These are phyloP conservation scores for Dunaliella sp. DNA, from an alignment of 139 green algal genomes.

Conservation along the genomic window DNA sequence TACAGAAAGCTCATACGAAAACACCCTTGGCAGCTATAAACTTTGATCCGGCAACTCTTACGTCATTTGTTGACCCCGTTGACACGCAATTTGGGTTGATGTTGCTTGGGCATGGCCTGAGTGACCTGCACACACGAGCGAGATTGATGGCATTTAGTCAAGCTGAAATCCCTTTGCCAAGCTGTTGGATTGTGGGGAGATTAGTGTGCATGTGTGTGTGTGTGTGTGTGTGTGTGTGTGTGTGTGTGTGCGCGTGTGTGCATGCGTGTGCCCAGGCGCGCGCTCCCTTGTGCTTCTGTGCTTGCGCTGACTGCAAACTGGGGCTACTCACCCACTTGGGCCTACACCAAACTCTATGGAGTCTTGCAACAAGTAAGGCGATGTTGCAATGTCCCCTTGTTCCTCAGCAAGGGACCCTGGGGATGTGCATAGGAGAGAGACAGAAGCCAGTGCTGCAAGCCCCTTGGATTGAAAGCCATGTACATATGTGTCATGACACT, in stretches of 20 bases:
- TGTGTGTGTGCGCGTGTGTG: neutral
- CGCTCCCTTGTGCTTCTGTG: neutral
- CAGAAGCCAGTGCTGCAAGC: too few species aligned
- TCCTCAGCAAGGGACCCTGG: neutral
- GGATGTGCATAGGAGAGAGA: too few species aligned
- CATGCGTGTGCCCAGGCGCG: neutral
- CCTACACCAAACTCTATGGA: neutral
- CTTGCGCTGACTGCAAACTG: neutral
- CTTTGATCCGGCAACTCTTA: neutral
- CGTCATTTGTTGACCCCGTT: constrained; percentile 4
- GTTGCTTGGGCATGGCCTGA: constrained; percentile 6
- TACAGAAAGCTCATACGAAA: neutral
- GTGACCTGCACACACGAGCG: neutral
- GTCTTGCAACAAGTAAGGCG: neutral
- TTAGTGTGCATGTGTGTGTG: neutral
- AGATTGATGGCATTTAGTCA: neutral
- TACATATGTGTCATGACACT: neutral
- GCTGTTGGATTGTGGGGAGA: too few species aligned
- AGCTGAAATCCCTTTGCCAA: too few species aligned
- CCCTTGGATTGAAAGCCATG: neutral
- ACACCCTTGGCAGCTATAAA: neutral
- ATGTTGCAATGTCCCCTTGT: neutral
- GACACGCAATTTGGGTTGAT: constrained; percentile 15
- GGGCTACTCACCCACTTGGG: neutral
- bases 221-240: neutral